Evolutionary conservation across 2,329 filamentous ascomycete genomes (phyloP).

Genomic region (Aspergillus hiratsukae): DNA sequence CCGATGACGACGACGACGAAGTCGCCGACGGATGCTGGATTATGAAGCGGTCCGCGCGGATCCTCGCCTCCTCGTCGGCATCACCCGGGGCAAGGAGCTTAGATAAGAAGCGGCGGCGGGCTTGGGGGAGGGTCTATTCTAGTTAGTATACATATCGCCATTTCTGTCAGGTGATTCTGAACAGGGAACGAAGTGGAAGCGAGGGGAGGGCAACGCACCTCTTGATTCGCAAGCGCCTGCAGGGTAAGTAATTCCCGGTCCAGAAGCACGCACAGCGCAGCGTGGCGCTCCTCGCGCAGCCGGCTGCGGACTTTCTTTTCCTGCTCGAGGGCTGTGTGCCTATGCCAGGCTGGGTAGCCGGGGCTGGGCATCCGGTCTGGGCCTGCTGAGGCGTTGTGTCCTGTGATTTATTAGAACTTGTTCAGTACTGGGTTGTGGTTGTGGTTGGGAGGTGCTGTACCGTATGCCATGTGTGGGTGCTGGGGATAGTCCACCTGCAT

Average conservation of each 20-base stretch:
- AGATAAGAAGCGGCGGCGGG: slow-evolving; percentile 32
- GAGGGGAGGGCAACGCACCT: slow-evolving; percentile 33
- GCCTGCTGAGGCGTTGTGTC: slow-evolving; percentile 2
- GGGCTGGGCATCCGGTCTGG: background rate
- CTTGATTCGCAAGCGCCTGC: slow-evolving; percentile 35
- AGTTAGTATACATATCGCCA: background rate
- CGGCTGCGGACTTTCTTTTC: slow-evolving; percentile 20
- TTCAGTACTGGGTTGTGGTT: background rate
- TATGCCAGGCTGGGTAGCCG: slow-evolving; percentile 9
- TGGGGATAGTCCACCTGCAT: slow-evolving; percentile 22
- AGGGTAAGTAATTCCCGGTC: slow-evolving; percentile 38
- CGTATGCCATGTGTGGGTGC: background rate
- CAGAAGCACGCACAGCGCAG: slow-evolving; percentile 34
- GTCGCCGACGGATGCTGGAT: slow-evolving; percentile 13
- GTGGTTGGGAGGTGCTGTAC: background rate
- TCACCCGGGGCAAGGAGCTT: slow-evolving; percentile 31
- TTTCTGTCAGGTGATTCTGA: background rate
- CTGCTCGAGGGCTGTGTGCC: slow-evolving; percentile 15
- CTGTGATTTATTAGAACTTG: background rate
- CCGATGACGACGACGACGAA: background rate
- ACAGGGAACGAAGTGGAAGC: background rate
- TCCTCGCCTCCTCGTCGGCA: slow-evolving; percentile 19
- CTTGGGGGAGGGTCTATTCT: slow-evolving; percentile 35
- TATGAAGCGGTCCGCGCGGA: slow-evolving; percentile 26
- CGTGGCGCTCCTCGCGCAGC: slow-evolving; percentile 33